Percentiles rank a stretch among this genome's conserved stretches.
phyloP scores from a whole-genome alignment of 1,139 yeast genomes.

The Scheffersomyces cryptocercus region DNA sequence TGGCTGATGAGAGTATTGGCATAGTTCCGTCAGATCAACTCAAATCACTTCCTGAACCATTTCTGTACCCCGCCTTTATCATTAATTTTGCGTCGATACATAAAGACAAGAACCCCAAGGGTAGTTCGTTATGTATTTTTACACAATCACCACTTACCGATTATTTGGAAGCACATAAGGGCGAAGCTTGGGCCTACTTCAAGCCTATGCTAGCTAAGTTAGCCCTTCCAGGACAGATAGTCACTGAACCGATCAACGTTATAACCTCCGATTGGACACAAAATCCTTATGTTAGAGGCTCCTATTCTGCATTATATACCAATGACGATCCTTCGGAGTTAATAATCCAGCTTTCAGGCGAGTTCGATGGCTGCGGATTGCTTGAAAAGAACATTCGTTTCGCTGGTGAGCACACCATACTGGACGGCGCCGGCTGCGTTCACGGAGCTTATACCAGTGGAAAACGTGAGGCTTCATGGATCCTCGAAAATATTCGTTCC shows the following conservation, averaged over 20 bases:
- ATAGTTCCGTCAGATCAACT: neutral
- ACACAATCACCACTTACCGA: conserved; percentile 74
- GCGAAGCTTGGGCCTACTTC: conserved; percentile 41
- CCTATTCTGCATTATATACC: conserved; percentile 68
- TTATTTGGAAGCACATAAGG: conserved; percentile 37
- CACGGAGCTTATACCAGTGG: conserved; percentile 82
- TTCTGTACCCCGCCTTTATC: conserved; percentile 30
- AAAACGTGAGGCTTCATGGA: conserved; percentile 61
- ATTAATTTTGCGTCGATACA: conserved; percentile 33
- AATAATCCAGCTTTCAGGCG: conserved; percentile 52
- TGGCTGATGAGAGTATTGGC: conserved; percentile 29
- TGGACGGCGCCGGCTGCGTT: conserved; percentile 82
- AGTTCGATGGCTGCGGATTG: conserved; percentile 50
- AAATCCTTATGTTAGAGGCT: conserved; percentile 70
- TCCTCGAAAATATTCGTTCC: conserved; percentile 18
- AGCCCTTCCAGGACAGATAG: conserved; percentile 11
- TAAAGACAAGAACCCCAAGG: conserved; percentile 7
- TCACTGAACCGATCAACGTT: conserved; percentile 47
- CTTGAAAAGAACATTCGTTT: conserved; percentile 53
- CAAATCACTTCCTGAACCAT: conserved; percentile 22
- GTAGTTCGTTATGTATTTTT: conserved; percentile 52
- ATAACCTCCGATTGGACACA: conserved; percentile 68
- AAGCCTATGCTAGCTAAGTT: conserved; percentile 36
- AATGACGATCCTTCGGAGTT: conserved; percentile 70
- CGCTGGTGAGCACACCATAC: conserved; percentile 82